These are phyloP conservation scores for Coemansia sp. DNA, from an alignment of 192 early-diverging fungal genomes.

Conservation along the genomic window DNA sequence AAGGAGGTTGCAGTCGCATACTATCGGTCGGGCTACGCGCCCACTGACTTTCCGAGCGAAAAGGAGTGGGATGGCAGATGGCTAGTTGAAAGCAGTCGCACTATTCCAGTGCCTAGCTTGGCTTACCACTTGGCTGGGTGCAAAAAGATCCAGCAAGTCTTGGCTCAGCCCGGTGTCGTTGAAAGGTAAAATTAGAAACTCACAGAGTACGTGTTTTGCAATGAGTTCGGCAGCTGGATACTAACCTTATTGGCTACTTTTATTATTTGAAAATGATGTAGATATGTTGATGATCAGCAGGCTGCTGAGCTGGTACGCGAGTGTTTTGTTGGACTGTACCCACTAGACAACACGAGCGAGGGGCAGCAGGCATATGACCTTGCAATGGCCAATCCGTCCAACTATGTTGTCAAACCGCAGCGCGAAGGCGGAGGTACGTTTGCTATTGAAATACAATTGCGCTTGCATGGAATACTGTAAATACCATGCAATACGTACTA, in stretches of 20 bases:
- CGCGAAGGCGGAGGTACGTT: slow-evolving; percentile 85
- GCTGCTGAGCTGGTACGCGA: slow-evolving; percentile 60
- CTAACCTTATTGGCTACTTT: not conserved
- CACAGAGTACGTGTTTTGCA: not conserved
- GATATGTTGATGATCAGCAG: slow-evolving; percentile 52
- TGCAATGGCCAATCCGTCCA: slow-evolving; percentile 65
- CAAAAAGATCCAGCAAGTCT: slow-evolving; percentile 95
- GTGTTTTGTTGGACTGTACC: slow-evolving; percentile 90
- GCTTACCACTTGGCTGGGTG: slow-evolving; percentile 93
- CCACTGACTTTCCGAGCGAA: slow-evolving; percentile 79
- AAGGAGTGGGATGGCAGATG: slow-evolving; percentile 91
- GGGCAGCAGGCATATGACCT: slow-evolving; percentile 68
- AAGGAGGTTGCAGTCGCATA: slow-evolving; percentile 86
- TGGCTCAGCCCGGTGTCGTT: slow-evolving; percentile 76
- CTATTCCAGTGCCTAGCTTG: slow-evolving; percentile 87
- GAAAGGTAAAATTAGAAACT: slow-evolving; percentile 64
- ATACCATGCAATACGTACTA: not conserved
- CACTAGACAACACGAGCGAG: slow-evolving; percentile 69
- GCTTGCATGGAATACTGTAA: slow-evolving; percentile 45
- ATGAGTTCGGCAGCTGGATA: not conserved
- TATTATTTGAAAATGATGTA: slow-evolving; percentile 15
- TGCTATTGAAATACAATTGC: slow-evolving; percentile 5
- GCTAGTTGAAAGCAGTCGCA: slow-evolving; percentile 76
- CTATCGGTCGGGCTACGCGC: slow-evolving; percentile 89
- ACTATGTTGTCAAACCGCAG: slow-evolving; percentile 94